These are phyloP conservation scores for Auriscalpium microsporum DNA, from an alignment of 768 basidiomycete species.

Conservation along the genomic window DNA sequence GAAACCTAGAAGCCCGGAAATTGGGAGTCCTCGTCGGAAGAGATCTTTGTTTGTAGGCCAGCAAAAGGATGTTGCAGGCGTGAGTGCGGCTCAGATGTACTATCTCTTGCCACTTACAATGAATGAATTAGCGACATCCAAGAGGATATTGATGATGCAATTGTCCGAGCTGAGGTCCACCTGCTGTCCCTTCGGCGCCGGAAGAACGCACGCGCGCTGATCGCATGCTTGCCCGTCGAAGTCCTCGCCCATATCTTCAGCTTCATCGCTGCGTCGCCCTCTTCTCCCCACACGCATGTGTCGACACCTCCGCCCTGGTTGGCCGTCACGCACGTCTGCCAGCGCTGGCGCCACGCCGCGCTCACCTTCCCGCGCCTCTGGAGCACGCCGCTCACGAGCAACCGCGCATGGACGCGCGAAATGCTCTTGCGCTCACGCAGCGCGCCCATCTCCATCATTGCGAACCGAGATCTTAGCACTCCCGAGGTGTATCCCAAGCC, in stretches of 20 bases:
- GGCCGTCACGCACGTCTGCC: conserved; percentile 11
- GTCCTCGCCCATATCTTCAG: conserved; percentile 10
- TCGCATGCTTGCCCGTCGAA: conserved; percentile 10
- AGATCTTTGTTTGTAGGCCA: too few species aligned
- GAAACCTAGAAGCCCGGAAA: too few species aligned
- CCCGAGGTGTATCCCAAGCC: background rate
- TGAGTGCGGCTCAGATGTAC: too few species aligned
- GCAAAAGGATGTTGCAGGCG: too few species aligned
- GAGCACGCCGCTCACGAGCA: conserved; percentile 10
- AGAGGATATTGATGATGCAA: background rate
- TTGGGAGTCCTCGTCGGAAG: too few species aligned
- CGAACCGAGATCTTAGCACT: background rate
- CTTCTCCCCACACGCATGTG: conserved; percentile 4
- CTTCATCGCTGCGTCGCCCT: conserved; percentile 7
- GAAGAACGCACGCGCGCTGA: conserved; percentile 9
- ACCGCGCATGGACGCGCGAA: conserved; percentile 5
- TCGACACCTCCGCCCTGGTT: conserved; percentile 8
- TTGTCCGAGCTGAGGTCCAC: background rate
- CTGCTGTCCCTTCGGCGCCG: conserved; percentile 3
- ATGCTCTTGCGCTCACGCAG: conserved; percentile 11
- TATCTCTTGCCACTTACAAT: too few species aligned
- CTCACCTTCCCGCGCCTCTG: conserved; percentile 8
- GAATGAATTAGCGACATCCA: too few species aligned
- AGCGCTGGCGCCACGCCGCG: conserved; percentile 9
- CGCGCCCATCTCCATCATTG: conserved; percentile 8